Conservation (phyloP, 1,139 yeast species). For the Petasospora rhodanensis region DNA sequence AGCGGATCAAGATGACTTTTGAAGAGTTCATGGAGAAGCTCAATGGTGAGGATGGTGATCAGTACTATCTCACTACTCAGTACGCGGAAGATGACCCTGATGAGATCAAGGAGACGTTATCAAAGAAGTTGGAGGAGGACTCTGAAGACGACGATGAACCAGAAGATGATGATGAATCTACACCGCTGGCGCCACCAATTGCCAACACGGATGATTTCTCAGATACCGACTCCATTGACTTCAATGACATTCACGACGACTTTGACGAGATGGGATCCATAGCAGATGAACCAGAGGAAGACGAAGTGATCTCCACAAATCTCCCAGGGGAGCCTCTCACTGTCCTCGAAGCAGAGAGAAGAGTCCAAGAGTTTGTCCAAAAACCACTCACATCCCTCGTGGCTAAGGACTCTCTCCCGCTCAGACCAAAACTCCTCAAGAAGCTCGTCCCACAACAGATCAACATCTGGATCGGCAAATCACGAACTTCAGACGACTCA, state of each 20-base stretch:
- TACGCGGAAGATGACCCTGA: slow-evolving; percentile 42
- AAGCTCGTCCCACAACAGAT: slow-evolving; percentile 61
- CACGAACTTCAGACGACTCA: slow-evolving; percentile 16
- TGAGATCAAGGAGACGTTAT: slow-evolving; percentile 45
- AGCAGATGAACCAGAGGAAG: slow-evolving; percentile 23
- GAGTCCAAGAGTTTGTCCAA: slow-evolving; percentile 49
- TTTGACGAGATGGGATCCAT: slow-evolving; percentile 37
- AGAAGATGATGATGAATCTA: slow-evolving; percentile 27
- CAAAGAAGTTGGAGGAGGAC: no score
- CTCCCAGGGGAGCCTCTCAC: slow-evolving; percentile 24
- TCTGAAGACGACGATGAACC: slow-evolving; percentile 43
- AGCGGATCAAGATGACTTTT: slow-evolving; percentile 46
- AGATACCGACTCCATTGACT: slow-evolving; percentile 40
- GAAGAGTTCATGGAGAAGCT: slow-evolving; percentile 41
- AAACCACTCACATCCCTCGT: slow-evolving; percentile 53
- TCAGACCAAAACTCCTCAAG: slow-evolving; percentile 38
- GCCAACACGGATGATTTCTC: slow-evolving; percentile 22
- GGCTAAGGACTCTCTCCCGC: slow-evolving; percentile 31
- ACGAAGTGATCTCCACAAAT: slow-evolving; percentile 19
- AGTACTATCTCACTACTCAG: slow-evolving; percentile 62
- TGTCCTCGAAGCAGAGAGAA: slow-evolving; percentile 29
- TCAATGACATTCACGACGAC: slow-evolving; percentile 47
- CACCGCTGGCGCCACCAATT: slow-evolving; percentile 1
- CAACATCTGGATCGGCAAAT: slow-evolving; percentile 65
- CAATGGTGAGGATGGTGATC: slow-evolving; percentile 31